phyloP scores from a whole-genome alignment of 805 yeast genomes.

The Candida glaebosa region DNA sequence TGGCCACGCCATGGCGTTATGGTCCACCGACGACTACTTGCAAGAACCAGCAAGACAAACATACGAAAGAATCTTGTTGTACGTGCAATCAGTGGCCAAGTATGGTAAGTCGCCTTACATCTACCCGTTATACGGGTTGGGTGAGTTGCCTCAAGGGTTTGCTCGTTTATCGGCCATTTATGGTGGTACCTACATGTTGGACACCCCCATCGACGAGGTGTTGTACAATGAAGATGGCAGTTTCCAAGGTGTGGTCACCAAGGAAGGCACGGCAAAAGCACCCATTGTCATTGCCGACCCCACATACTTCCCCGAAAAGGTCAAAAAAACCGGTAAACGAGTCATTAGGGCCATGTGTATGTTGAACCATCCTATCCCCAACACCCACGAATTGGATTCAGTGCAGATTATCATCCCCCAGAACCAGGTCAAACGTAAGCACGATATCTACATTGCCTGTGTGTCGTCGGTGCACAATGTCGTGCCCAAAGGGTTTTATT shows the following conservation, averaged over 20 bases:
- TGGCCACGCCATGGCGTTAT: slow-evolving; percentile 98
- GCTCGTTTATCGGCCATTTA: slow-evolving; percentile 95
- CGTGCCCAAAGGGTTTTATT: slow-evolving; percentile 79
- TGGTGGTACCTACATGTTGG: slow-evolving; percentile 98
- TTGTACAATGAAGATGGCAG: slow-evolving; percentile 61
- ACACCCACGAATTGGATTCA: slow-evolving; percentile 79
- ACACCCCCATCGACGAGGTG: slow-evolving; percentile 90
- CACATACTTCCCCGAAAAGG: slow-evolving; percentile 88
- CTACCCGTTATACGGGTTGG: slow-evolving; percentile 93
- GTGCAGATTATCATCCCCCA: slow-evolving; percentile 95
- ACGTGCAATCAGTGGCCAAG: slow-evolving; percentile 86
- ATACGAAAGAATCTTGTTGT: slow-evolving; percentile 77
- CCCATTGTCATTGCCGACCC: slow-evolving; percentile 97
- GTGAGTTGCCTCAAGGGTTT: slow-evolving; percentile 98
- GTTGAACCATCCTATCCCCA: slow-evolving; percentile 83
- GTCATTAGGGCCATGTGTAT: slow-evolving; percentile 87
- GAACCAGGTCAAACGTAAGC: slow-evolving; percentile 87
- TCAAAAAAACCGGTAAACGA: slow-evolving; percentile 64
- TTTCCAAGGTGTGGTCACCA: slow-evolving; percentile 83
- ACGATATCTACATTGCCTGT: slow-evolving; percentile 92
- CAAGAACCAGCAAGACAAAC: slow-evolving; percentile 89
- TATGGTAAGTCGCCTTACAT: slow-evolving; percentile 96
- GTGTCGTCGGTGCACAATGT: slow-evolving; percentile 88
- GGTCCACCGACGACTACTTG: slow-evolving; percentile 89
- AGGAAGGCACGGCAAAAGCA: slow-evolving; percentile 88